Conservation (phyloP, 129 eudicot species). For the carrot (Daucus carota) region DH1_v3.0 NC_030382.2:51248501-51249000, state of each 20-base stretch:
- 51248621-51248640: conserved; percentile 53
- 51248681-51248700: conserved; percentile 98
- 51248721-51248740: conserved; percentile 86
- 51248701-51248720: conserved; percentile 80
- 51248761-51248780: conserved; percentile 94
- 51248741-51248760: conserved; percentile 93
- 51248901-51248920: not conserved
- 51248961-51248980: conserved; percentile 59
- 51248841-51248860: conserved; percentile 97
- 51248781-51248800: conserved; percentile 90
- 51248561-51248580: conserved; percentile 90
- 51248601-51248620: conserved; percentile 88
- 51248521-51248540: conserved; percentile 85
- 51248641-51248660: conserved; percentile 76
- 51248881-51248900: conserved; percentile 42
- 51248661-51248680: conserved; percentile 97
- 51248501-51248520: conserved; percentile 91
- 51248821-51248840: conserved; percentile 95
- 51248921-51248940: not conserved
- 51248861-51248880: conserved; percentile 93
- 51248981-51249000: conserved; percentile 90
- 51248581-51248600: conserved; percentile 77
- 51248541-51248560: conserved; percentile 85
- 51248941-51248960: conserved; percentile 4
- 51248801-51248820: conserved; percentile 90